Base-by-base conservation (phyloP, 495 filamentous ascomycete species). In the Aspergillus conjunctus region DNA sequence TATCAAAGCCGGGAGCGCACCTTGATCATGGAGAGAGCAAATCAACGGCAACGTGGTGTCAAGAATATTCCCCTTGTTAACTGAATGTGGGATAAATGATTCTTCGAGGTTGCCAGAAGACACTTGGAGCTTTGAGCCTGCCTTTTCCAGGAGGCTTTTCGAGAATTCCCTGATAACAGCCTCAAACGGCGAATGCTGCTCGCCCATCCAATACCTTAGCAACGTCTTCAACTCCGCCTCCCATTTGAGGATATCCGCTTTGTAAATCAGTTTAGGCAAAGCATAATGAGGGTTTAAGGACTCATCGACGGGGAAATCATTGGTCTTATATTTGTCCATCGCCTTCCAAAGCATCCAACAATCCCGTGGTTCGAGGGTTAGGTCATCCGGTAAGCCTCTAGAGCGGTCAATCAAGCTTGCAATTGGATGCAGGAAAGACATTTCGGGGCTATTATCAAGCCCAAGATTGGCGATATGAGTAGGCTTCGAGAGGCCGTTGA, bases 1-100 rank as follows among this genome's bases (percentile, higher is more conserved):
- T 6, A 92, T 61, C 15, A 93, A 81, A 0, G 87, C 89, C 0
- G 90, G 90, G 6, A 93, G 77, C 3, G 87, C 88, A 56, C 82
- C 79, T 58, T 82, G 79, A 3, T 77, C 71, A 52, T 91, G 83
- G 1, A 93, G 79, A 14, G 84, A 79, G 26, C 70, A 76, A 0
- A 91, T 75, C 33, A 92, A 67, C 0, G 86, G 82, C 20, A 91
- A 74, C 3, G 82, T 84, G 6, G 79, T 83, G 5, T 69, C 51
- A 7, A 73, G 61, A 11, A 87, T 59, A 37, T 34, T 63, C 20
- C 30, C 39, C 11, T 48, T 31, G 20, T 37, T 41, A 1, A 66
- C 32, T 12, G 4, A 20, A 0, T 26, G 15, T 4, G 32, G 30
- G 11, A 18, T 26, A 4, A 21, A 31, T 18, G 32, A 18, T 17